Base-by-base conservation (phyloP, 2,329 filamentous ascomycete species). In the Exophiala dermatitidis region DNA sequence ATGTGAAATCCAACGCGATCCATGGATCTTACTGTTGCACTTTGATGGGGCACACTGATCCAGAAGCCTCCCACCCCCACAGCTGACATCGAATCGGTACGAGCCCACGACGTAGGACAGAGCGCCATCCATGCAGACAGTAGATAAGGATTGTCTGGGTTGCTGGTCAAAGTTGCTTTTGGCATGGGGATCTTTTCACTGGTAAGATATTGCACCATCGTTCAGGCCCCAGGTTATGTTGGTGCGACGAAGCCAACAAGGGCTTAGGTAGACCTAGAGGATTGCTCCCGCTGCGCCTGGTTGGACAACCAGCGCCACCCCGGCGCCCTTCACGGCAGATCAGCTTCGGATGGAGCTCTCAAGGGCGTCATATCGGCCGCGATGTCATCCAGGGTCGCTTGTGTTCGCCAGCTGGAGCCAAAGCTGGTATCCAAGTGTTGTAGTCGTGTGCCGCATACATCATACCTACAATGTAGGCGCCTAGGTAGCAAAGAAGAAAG, bases 121-220 rank as follows among this genome's bases (percentile, higher is more conserved):
- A 19, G 19, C 19, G 19, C 19, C 19, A 19, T 19, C 19, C 19
- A 19, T 19, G 19, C 19, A 19, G 19, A 19, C 19, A 19, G 19
- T 19, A 19, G 19, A 19, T 19, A 19, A 19, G 19, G 19, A 19
- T 19, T 19, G 19, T 19, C 19, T 19, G 19, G 19, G 19, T 19
- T 19, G 29, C 43, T 9, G 43, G 19, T 32, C 43, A 12, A 28
- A 26, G 28, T 47, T 47, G 36, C 32, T 47, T 36, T 29, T 32
- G n/a, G 6, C 32, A 31, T 19, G 36, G 19, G 10, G 45, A 47
- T 19, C 9, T 37, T 4, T 36, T 37, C 26, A 40, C 29, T 38
- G 46, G 46, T 30, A 30, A 48, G 46, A 48, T 48, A 48, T 48
- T n/a, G 46, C 46, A 48, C 46, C 46, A 40, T 40, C 46, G 34